phyloP scores from a whole-genome alignment of 2,329 filamentous ascomycete genomes.

The Pseudogymnoascus sp. region DNA sequence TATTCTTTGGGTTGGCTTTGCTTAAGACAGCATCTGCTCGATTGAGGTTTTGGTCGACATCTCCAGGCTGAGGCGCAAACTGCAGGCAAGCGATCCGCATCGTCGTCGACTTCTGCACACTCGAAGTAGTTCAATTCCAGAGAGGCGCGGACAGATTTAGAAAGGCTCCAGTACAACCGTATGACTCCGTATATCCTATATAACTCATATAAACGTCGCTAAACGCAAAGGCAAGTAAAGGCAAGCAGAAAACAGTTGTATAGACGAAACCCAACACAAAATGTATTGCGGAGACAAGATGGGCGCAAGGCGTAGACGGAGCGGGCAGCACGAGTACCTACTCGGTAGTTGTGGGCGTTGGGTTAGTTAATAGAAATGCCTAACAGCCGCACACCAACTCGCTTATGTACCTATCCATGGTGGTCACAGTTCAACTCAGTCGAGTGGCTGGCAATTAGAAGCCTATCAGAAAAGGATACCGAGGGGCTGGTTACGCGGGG shows the following conservation, averaged over 20 bases:
- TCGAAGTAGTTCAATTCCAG: background rate
- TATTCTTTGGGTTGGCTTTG: conserved; percentile 40
- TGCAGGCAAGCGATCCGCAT: conserved; percentile 67
- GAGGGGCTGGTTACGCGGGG: background rate
- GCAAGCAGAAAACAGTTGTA: background rate
- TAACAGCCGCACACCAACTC: background rate
- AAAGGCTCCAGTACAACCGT: background rate
- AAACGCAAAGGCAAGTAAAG: background rate
- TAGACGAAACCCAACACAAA: background rate
- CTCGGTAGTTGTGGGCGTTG: background rate
- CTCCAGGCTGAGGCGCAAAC: conserved; percentile 61
- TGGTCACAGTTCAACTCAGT: background rate
- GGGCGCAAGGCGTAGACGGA: background rate
- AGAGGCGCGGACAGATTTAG: background rate
- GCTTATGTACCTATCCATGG: background rate
- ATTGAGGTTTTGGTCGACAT: conserved; percentile 62
- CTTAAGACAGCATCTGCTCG: conserved; percentile 58
- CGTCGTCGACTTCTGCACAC: conserved; percentile 15
- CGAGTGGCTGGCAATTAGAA: background rate
- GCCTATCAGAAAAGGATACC: background rate
- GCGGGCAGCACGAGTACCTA: background rate
- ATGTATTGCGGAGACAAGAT: background rate
- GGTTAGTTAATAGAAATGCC: background rate
- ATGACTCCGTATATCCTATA: background rate
- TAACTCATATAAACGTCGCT: background rate